Evolutionary conservation across 768 basidiomycete genomes (phyloP).

Genomic region (Naganishia vaughanmartiniae): DNA sequence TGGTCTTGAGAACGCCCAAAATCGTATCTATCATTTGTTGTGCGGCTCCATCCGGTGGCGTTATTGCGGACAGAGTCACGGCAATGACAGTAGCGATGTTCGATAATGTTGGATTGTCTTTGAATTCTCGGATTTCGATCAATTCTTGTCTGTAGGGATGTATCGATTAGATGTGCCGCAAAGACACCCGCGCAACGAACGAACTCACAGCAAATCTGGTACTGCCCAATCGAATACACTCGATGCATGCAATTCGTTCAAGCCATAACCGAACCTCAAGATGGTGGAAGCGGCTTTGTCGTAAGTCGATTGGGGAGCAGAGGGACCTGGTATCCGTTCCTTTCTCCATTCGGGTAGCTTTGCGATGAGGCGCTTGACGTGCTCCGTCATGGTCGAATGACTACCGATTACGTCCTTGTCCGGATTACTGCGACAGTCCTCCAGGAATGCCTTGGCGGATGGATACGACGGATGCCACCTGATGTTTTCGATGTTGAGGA

Average conservation of each 20-base stretch:
- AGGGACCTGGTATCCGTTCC: slow-evolving; percentile 76
- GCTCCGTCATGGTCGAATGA: slow-evolving; percentile 62
- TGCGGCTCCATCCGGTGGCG: slow-evolving; percentile 68
- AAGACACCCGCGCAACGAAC: slow-evolving; percentile 20
- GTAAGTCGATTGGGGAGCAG: slow-evolving; percentile 81
- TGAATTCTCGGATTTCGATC: slow-evolving; percentile 79
- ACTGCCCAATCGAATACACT: slow-evolving; percentile 74
- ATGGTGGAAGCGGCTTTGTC: slow-evolving; percentile 87
- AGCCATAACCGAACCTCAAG: slow-evolving; percentile 76
- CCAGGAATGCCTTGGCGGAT: slow-evolving; percentile 59
- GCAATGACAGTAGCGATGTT: slow-evolving; percentile 74
- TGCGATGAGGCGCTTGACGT: slow-evolving; percentile 60
- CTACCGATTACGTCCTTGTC: slow-evolving; percentile 73
- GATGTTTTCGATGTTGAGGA: slow-evolving; percentile 69
- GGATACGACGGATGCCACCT: slow-evolving; percentile 64
- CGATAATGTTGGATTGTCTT: slow-evolving; percentile 72
- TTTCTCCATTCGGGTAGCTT: slow-evolving; percentile 69
- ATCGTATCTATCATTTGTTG: slow-evolving; percentile 61
- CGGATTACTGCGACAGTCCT: slow-evolving; percentile 64
- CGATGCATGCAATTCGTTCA: slow-evolving; percentile 71
- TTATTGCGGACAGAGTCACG: slow-evolving; percentile 75
- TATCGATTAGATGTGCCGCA: not conserved
- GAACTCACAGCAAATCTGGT: slow-evolving; percentile 67
- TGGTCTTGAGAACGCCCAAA: slow-evolving; percentile 22
- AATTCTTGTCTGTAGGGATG: slow-evolving; percentile 67